Percentiles rank a stretch among this genome's conserved stretches.
Conservation (phyloP, 352 stramenopile species). For the Globisporangium lucens region DNA sequence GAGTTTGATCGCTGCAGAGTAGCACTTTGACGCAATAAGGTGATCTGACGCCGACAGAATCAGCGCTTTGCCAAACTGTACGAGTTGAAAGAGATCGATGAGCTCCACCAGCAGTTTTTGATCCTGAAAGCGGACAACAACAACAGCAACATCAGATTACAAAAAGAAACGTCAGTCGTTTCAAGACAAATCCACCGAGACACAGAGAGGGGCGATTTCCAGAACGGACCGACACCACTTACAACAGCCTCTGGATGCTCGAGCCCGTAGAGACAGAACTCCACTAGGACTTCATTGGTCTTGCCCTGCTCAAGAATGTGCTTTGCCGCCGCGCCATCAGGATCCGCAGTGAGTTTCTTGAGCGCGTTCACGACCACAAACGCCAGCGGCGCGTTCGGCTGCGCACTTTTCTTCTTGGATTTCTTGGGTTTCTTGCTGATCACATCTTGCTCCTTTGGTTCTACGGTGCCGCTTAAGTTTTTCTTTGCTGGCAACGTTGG, state of each 20-base stretch:
- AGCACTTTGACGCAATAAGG: slow-evolving; percentile 39
- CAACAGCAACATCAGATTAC: not conserved
- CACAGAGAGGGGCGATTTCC: not conserved
- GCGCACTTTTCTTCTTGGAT: slow-evolving; percentile 30
- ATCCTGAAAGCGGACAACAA: slow-evolving; percentile 26
- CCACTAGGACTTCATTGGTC: slow-evolving; percentile 24
- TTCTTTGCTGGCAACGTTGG: not conserved
- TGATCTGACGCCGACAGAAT: slow-evolving; percentile 21
- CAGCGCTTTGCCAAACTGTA: slow-evolving; percentile 21
- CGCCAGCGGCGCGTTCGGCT: slow-evolving; percentile 47
- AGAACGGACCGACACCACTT: not conserved
- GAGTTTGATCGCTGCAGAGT: slow-evolving; percentile 53
- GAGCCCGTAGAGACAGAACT: slow-evolving; percentile 32
- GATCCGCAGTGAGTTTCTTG: slow-evolving; percentile 24
- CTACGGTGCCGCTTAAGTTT: not conserved
- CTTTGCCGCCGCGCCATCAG: not conserved
- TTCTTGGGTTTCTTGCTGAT: slow-evolving; percentile 13
- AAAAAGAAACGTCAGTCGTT: not conserved
- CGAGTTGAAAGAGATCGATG: slow-evolving; percentile 53
- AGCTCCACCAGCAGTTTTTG: slow-evolving; percentile 58
- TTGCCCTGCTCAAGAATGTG: slow-evolving; percentile 22
- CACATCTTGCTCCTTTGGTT: not conserved
- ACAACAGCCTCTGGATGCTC: slow-evolving; percentile 14
- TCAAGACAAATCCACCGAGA: no score
- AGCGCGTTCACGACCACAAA: slow-evolving; percentile 57